Evolutionary conservation across 768 basidiomycete genomes (phyloP).

Genomic region (Pleurotus ostreatus): DNA sequence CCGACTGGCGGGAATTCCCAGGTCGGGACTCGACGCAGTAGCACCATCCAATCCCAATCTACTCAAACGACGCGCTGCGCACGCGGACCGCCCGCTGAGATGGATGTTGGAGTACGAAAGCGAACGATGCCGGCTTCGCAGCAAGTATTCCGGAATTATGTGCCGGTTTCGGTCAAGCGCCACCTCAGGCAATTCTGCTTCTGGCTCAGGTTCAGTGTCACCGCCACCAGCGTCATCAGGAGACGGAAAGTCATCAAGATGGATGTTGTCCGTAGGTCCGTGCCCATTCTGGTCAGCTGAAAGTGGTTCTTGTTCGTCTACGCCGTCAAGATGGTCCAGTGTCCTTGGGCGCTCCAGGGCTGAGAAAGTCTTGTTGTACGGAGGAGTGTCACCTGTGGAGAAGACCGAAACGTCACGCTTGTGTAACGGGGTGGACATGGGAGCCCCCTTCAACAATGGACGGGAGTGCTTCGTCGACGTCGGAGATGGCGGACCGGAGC

Average conservation of each 20-base stretch:
- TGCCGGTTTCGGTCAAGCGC: constrained; percentile 89
- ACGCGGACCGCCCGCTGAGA: constrained; percentile 29
- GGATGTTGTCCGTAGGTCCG: not conserved
- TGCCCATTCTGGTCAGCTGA: not conserved
- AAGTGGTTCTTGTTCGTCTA: not conserved
- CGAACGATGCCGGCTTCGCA: constrained; percentile 52
- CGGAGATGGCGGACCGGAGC: constrained; percentile 18
- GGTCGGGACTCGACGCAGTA: constrained; percentile 69
- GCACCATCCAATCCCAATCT: constrained; percentile 35
- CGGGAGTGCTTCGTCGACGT: constrained; percentile 17
- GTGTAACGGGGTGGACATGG: constrained; percentile 18
- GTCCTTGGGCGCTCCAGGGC: not conserved
- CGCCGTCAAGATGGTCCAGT: not conserved
- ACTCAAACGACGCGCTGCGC: not conserved
- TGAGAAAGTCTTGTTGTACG: not conserved
- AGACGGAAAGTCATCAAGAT: constrained; percentile 1
- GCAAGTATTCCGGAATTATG: constrained; percentile 92
- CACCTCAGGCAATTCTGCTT: constrained; percentile 92
- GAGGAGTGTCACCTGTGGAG: not conserved
- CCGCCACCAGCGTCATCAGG: constrained; percentile 23
- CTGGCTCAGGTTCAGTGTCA: constrained; percentile 49
- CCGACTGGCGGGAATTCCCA: constrained; percentile 32
- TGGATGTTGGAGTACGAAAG: constrained; percentile 40
- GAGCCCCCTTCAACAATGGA: constrained; percentile 23
- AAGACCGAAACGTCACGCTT: not conserved